Conservation (phyloP, 352 stramenopile species). For the Phytopythium chamaehyphon region DNA sequence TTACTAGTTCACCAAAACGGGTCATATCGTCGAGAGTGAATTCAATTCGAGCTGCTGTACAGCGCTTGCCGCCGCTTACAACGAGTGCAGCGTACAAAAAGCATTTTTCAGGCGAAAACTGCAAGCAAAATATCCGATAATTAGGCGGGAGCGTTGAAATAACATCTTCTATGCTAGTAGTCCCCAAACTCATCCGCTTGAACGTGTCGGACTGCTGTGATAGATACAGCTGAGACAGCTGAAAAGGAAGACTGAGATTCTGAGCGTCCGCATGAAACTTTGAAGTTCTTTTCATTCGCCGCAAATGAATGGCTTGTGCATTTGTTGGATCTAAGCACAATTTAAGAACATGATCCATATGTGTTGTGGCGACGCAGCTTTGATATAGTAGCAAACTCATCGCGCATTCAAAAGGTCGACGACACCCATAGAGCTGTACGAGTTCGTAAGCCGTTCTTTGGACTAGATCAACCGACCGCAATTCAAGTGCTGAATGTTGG, state of each 20-base stretch:
- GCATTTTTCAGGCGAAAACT: slow-evolving; percentile 63
- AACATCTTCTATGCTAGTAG: slow-evolving; percentile 30
- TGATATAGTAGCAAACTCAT: slow-evolving; percentile 66
- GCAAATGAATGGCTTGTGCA: slow-evolving; percentile 44
- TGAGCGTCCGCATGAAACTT: slow-evolving; percentile 32
- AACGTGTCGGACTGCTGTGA: slow-evolving; percentile 60
- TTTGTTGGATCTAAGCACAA: slow-evolving; percentile 34
- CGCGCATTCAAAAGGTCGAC: slow-evolving; percentile 35
- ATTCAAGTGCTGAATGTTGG: slow-evolving; percentile 44
- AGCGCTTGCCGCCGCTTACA: slow-evolving; percentile 29
- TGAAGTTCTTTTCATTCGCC: slow-evolving; percentile 31
- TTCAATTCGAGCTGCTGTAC: slow-evolving; percentile 55
- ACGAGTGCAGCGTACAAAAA: slow-evolving; percentile 58
- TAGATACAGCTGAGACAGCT: slow-evolving; percentile 65
- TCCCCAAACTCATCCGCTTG: slow-evolving; percentile 47
- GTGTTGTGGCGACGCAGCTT: slow-evolving; percentile 32
- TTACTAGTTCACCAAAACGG: slow-evolving; percentile 21
- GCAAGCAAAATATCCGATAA: slow-evolving; percentile 43
- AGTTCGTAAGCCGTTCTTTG: slow-evolving; percentile 50
- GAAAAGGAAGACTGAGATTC: slow-evolving; percentile 49
- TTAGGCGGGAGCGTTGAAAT: slow-evolving; percentile 34
- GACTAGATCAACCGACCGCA: slow-evolving; percentile 30
- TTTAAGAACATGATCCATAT: slow-evolving; percentile 29
- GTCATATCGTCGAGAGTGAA: slow-evolving; percentile 31
- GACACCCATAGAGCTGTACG: slow-evolving; percentile 48